Base-by-base conservation (phyloP, 2,329 filamentous ascomycete species). In the Phaeosphaeriaceae sp. region DNA sequence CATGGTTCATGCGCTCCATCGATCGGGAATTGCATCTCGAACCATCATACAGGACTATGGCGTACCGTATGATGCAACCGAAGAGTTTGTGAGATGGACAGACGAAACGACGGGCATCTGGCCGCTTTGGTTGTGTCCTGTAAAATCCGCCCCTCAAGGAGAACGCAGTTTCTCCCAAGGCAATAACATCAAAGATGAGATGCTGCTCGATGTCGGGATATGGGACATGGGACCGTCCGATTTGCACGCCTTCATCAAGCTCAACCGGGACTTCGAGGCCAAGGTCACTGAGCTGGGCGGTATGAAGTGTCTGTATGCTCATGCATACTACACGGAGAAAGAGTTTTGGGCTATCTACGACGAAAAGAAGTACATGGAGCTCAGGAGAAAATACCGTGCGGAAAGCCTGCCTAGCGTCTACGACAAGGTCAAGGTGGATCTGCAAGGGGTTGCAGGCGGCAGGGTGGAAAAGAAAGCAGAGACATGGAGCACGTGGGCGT, bases 291-390 rank as follows among this genome's bases (percentile, higher is more conserved):
- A 88, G 66, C 84, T 96, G 1, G 88, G 89, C 30, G 93, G 93
- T 9, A 88, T 91, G 82, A 97, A 96, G 81, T 96, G 92, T 88
- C 81, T 96, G 21, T 96, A 97, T 77, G 92, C 93, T 3, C 91
- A 94, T 72, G 90, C 91, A 0, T 96, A 93, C 80, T 96, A 95
- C 76, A 84, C 86, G 19, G 86, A 91, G 73, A 79, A 84, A 1
- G 87, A 91, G 72, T 93, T 92, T 74, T 91, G 89, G 89, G 71
- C 79, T 26, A 82, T 89, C 53, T 91, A 92, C 74, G 82, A 86
- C 52, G 77, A 81, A 49, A 72, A 75, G 22, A 88, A 84, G 84
- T 93, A 93, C 74, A 84, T 89, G 50, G 81, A 71, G 1, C 78
- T 93, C 67, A 80, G 91, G 30, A 63, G 73, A 32, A 90, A 89